phyloP scores from a whole-genome alignment of 1,139 yeast species.

The Meyerozyma elateridarum region DNA sequence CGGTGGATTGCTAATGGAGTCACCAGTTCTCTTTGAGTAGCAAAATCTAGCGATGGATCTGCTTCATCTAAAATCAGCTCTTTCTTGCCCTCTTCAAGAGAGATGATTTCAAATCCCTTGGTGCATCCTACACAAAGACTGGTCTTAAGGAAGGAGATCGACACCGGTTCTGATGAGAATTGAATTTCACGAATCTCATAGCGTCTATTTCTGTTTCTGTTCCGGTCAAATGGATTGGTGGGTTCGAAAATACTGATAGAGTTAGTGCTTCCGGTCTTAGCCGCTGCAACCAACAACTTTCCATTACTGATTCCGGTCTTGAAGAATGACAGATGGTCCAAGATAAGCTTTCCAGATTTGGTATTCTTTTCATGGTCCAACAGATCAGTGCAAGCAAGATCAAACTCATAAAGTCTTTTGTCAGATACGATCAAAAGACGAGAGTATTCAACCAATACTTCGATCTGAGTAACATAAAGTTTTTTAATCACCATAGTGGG shows the following conservation, averaged over 20 bases:
- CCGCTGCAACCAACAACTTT: conserved; percentile 82
- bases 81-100: conserved; percentile 71
- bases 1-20: conserved; percentile 91
- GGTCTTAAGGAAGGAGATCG: conserved; percentile 84
- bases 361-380: conserved; percentile 68
- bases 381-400: conserved; percentile 62
- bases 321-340: conserved; percentile 83
- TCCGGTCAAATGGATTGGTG: conserved; percentile 49
- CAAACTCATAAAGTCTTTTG: conserved; percentile 78
- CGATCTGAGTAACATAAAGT: conserved; percentile 80
- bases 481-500: conserved; percentile 79
- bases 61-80: conserved; percentile 89
- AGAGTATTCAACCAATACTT: conserved; percentile 88
- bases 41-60: conserved; percentile 93
- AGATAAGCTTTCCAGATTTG: conserved; percentile 70
- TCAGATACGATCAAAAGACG: conserved; percentile 79
- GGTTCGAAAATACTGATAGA: conserved; percentile 87
- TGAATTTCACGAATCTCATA: conserved; percentile 69
- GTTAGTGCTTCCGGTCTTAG: conserved; percentile 70
- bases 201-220: conserved; percentile 61
- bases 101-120: conserved; percentile 91
- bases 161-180: conserved; percentile 85
- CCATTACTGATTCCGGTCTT: conserved; percentile 93
- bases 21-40: conserved; percentile 72
- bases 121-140: conserved; percentile 93